Conservation (phyloP, 345 rosid genomes). For the Salix dunnii region DNA sequence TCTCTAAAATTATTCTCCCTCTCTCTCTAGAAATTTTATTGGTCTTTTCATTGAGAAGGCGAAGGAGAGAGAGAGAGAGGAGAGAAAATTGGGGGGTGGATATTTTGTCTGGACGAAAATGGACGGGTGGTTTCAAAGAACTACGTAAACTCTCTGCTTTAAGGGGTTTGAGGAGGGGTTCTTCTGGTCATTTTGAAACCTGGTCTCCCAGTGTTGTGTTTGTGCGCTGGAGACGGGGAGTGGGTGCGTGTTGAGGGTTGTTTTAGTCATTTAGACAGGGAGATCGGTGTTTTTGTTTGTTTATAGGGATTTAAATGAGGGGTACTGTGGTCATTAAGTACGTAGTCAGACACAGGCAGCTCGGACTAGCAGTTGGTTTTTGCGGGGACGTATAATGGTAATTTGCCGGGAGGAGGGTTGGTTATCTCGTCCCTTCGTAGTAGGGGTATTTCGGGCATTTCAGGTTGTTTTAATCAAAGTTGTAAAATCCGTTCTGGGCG, state of each 20-base stretch:
- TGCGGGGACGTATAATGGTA: too few relatives aligned
- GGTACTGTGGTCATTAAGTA: neutral
- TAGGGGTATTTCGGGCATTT: too few relatives aligned
- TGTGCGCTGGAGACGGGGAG: neutral
- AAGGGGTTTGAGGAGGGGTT: neutral
- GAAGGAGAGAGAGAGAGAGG: neutral
- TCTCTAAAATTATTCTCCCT: neutral
- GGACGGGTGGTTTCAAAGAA: neutral
- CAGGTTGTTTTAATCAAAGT: too few relatives aligned
- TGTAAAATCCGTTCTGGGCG: too few relatives aligned
- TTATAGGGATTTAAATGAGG: neutral
- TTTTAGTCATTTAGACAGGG: neutral
- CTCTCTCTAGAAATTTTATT: too few relatives aligned
- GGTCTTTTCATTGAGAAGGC: neutral
- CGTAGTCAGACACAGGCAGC: too few relatives aligned
- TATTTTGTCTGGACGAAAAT: conserved; percentile 10
- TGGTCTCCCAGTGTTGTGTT: neutral
- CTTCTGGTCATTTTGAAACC: neutral
- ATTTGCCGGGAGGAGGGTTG: too few relatives aligned
- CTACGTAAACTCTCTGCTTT: neutral
- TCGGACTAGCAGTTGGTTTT: too few relatives aligned
- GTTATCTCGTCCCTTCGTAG: too few relatives aligned
- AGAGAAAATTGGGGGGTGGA: neutral
- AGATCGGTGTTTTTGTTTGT: neutral
- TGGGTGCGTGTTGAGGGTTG: neutral